Conservation (phyloP, 495 filamentous ascomycete genomes). For the Penicillium egyptiacum region DNA sequence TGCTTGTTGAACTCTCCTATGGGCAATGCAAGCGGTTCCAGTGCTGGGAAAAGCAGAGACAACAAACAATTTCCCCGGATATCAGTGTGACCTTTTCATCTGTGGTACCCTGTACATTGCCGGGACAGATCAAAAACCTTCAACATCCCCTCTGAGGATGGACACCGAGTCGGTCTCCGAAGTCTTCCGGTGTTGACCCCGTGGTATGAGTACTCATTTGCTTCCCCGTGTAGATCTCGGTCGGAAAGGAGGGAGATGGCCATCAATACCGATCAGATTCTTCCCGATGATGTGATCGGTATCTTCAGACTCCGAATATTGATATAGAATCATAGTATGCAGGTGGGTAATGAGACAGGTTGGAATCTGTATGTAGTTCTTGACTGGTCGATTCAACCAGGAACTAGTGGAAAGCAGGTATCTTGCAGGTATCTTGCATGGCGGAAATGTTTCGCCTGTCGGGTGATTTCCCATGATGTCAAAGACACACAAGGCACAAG, state of each 20-base stretch:
- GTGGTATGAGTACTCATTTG: not conserved
- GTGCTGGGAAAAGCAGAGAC: not conserved
- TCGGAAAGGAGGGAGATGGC: not conserved
- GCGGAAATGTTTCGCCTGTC: constrained; percentile 13
- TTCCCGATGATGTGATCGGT: constrained; percentile 20
- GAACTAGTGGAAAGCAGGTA: constrained; percentile 14
- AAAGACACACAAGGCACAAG: constrained; percentile 12
- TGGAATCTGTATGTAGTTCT: not conserved
- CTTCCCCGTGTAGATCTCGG: not conserved
- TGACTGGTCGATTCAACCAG: not conserved
- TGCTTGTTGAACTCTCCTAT: not conserved
- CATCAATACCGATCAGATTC: constrained; percentile 15
- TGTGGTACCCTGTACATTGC: constrained; percentile 10
- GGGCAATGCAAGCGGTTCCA: not conserved
- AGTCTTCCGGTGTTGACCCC: not conserved
- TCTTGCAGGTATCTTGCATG: constrained; percentile 6
- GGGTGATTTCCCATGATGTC: constrained; percentile 16
- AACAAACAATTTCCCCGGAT: not conserved
- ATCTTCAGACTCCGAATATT: not conserved
- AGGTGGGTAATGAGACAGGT: not conserved
- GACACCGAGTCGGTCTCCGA: not conserved
- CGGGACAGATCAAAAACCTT: constrained; percentile 4
- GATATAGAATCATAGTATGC: not conserved
- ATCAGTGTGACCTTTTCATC: constrained; percentile 1
- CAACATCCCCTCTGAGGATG: not conserved